Conservation (phyloP, 495 filamentous ascomycete species). For the Eremomyces bilateralis region DNA sequence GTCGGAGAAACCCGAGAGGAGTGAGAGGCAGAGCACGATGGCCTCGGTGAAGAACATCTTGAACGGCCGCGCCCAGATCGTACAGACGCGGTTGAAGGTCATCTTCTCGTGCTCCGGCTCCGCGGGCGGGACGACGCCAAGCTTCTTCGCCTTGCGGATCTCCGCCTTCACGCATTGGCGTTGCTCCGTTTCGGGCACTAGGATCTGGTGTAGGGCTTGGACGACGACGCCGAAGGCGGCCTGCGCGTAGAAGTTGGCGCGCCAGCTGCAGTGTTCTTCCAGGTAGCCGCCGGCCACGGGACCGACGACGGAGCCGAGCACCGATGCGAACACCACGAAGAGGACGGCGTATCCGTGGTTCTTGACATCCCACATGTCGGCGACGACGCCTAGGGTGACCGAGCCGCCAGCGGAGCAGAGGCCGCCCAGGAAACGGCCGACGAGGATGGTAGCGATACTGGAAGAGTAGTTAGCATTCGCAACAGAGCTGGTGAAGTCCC, state of each 20-base stretch:
- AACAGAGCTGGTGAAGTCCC: too few species aligned
- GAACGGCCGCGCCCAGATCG: constrained; percentile 50
- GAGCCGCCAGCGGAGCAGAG: constrained; percentile 55
- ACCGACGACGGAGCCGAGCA: constrained; percentile 53
- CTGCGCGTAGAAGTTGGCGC: constrained; percentile 15
- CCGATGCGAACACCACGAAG: constrained; percentile 54
- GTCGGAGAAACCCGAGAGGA: constrained; percentile 56
- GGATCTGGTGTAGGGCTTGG: constrained; percentile 27
- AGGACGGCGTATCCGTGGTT: constrained; percentile 53
- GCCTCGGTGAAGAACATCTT: constrained; percentile 59
- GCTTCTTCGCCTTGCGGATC: constrained; percentile 25
- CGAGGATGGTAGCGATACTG: constrained; percentile 45
- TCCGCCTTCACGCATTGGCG: constrained; percentile 43
- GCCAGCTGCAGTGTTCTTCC: constrained; percentile 28
- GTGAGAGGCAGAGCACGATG: constrained; percentile 48
- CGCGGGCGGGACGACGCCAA: constrained; percentile 16
- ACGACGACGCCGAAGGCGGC: constrained; percentile 35
- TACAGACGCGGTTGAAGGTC: constrained; percentile 30
- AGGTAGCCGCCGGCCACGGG: constrained; percentile 64
- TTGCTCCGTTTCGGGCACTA: constrained; percentile 36
- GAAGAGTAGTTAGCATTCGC: too few species aligned
- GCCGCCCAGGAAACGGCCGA: constrained; percentile 44
- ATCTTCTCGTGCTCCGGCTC: constrained; percentile 13
- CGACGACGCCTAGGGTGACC: constrained; percentile 65
- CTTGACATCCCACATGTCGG: constrained; percentile 56